Base-by-base conservation (phyloP, 1,284 basidiomycete species). In the Puccinia triticina region DNA sequence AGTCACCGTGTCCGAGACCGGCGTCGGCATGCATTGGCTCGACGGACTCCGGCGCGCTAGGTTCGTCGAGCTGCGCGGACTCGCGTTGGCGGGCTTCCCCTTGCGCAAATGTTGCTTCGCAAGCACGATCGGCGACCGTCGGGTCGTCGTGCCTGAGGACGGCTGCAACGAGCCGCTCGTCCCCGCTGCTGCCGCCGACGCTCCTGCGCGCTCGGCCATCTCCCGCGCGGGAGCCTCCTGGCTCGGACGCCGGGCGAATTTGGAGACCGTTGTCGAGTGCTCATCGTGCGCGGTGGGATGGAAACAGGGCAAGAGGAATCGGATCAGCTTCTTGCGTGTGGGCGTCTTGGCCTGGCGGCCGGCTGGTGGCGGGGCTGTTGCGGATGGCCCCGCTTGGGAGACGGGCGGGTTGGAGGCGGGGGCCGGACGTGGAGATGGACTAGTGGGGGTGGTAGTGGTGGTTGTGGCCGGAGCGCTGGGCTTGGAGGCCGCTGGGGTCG, bases 1-100 rank as follows among this genome's bases (percentile, higher is more conserved):
- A 10, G 77, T 80, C 46, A 72, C 67, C 40, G 78, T 80, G 53
- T 80, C 78, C 21, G 67, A 53, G 78, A 80, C 78, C 21, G 69
- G 78, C 7, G 50, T 80, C 2, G 78, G 78, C 10, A 69, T 12
- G 7, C 43, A 48, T 26, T 67, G 61, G 34, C 50, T 50, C 23
- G 77, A 79, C 14, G 48, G 46, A 12, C 43, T 37, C 34, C 77
- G 59, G 37, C 77, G 26, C 64, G 50, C 12, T 18, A 55, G 57
- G 32, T 29, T 32, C n/a, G 75, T 18, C 23, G 43, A 29, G n/a
- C 26, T 26, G 21, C 32, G n/a, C 32, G 43, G 16, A 61, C 29
- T 26, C 21, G 75, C 53, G 61, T 53, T n/a, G n/a, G n/a, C n/a
- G n/a, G n/a, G n/a, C 46, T 67, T 53, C 40, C 43, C 11, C 50